Evolutionary conservation across 1,284 basidiomycete genomes (phyloP).

Genomic region (Cutaneotrichosporon sp.): DNA sequence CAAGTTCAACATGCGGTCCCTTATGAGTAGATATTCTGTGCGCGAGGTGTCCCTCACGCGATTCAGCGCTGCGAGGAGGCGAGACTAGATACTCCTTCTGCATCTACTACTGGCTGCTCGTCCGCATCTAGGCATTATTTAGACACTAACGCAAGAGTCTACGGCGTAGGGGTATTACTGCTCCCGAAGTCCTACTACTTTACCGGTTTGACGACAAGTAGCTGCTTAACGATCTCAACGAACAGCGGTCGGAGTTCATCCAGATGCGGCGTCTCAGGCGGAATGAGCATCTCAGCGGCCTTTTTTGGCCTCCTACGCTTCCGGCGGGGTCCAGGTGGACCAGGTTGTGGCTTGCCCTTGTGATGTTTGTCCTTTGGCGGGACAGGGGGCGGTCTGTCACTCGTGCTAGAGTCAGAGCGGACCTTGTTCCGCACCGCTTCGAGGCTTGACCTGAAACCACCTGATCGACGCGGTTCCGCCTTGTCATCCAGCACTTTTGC

Average conservation of each 20-base stretch:
- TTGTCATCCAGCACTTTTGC: neutral
- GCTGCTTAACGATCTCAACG: constrained; percentile 63
- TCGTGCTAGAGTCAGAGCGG: neutral
- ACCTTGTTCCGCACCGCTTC: neutral
- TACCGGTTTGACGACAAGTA: constrained; percentile 24
- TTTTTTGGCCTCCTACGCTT: constrained; percentile 5
- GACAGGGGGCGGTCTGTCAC: constrained; percentile 5
- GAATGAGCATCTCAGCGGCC: constrained; percentile 53
- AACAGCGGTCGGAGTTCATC: constrained; percentile 76
- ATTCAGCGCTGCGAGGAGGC: constrained; percentile 39
- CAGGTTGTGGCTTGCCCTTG: neutral
- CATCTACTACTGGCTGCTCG: no score
- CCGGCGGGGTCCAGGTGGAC: constrained; percentile 17
- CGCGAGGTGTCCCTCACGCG: constrained; percentile 70
- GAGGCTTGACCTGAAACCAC: neutral
- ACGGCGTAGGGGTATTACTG: no score
- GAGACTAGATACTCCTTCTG: constrained; percentile 27
- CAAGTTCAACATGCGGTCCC: constrained; percentile 58
- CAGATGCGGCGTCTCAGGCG: constrained; percentile 72
- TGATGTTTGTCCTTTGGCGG: constrained; percentile 3
- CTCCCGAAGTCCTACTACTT: no score
- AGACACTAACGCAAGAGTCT: no score
- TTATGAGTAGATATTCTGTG: constrained; percentile 65
- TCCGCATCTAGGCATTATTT: constrained; percentile 5
- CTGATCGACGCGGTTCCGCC: neutral